phyloP scores from a whole-genome alignment of 2,329 filamentous ascomycete genomes.

The Phialophora verrucosa region DNA sequence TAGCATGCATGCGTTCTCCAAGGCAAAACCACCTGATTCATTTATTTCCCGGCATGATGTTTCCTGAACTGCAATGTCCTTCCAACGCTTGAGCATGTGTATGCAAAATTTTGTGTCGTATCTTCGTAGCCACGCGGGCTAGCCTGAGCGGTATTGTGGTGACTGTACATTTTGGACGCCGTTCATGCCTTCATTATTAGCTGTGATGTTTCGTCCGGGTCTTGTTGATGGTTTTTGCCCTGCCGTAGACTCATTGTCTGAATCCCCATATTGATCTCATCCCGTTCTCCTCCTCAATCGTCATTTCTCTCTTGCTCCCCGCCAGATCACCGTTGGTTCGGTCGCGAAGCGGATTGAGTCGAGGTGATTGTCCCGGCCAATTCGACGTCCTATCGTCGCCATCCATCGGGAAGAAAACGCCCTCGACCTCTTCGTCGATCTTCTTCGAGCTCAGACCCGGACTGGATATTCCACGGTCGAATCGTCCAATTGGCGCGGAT shows the following conservation, averaged over 20 bases:
- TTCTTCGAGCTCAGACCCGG: conserved; percentile 54
- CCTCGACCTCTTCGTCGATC: conserved; percentile 55
- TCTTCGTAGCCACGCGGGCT: conserved; percentile 7
- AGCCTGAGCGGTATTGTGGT: conserved; percentile 16
- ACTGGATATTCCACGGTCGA: conserved; percentile 54
- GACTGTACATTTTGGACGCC: conserved; percentile 35
- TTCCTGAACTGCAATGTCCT: conserved; percentile 7
- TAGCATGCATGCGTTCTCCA: background rate
- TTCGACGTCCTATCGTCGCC: conserved; percentile 52
- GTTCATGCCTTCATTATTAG: conserved; percentile 32
- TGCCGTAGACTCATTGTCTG: conserved; percentile 23
- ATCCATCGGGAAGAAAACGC: conserved; percentile 58
- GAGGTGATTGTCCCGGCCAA: conserved; percentile 33
- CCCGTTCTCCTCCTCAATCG: conserved; percentile 19
- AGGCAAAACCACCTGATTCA: background rate
- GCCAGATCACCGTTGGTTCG: conserved; percentile 28
- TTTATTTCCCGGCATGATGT: background rate
- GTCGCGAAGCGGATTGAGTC: conserved; percentile 34
- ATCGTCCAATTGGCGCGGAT: conserved; percentile 42
- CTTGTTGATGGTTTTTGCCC: background rate
- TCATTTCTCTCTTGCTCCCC: conserved; percentile 23
- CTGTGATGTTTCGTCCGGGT: conserved; percentile 16
- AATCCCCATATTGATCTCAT: conserved; percentile 32
- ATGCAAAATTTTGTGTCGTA: conserved; percentile 29
- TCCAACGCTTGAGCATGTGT: conserved; percentile 21